Conservation (phyloP, 1,284 basidiomycete genomes). For the Athelia sp. region DNA sequence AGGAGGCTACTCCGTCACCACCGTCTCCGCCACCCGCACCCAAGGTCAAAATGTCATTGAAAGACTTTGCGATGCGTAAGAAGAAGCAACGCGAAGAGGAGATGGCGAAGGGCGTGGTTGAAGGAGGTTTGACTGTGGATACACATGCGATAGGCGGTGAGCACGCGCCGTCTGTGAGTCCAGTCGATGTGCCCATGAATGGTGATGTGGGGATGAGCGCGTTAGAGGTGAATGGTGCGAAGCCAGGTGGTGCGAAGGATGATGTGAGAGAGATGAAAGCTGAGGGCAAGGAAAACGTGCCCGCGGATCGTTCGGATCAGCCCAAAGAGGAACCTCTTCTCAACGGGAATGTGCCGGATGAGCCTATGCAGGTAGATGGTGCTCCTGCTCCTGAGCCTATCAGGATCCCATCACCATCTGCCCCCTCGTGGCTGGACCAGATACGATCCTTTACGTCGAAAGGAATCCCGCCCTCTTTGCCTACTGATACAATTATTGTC, state of each 20-base stretch:
- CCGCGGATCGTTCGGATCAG: no score
- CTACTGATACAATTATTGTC: not conserved
- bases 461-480: not conserved
- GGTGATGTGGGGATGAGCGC: not conserved
- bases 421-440: not conserved
- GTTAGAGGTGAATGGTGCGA: not conserved
- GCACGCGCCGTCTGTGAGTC: not conserved
- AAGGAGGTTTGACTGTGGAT: constrained; percentile 8
- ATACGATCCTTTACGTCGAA: not conserved
- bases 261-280: no score
- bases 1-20: constrained; percentile 6
- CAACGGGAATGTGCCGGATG: not conserved
- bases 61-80: constrained; percentile 43
- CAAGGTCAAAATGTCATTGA: constrained; percentile 46
- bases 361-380: not conserved
- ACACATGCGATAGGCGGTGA: not conserved
- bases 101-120: constrained; percentile 16
- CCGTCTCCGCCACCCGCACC: constrained; percentile 20
- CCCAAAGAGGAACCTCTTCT: no score
- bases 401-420: not conserved
- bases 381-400: not conserved
- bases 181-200: not conserved
- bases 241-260: no score
- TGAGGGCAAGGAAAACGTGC: no score
- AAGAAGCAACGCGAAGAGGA: constrained; percentile 38